Base-by-base conservation (phyloP, 495 filamentous ascomycete genomes). In the Tuber borchii region DNA sequence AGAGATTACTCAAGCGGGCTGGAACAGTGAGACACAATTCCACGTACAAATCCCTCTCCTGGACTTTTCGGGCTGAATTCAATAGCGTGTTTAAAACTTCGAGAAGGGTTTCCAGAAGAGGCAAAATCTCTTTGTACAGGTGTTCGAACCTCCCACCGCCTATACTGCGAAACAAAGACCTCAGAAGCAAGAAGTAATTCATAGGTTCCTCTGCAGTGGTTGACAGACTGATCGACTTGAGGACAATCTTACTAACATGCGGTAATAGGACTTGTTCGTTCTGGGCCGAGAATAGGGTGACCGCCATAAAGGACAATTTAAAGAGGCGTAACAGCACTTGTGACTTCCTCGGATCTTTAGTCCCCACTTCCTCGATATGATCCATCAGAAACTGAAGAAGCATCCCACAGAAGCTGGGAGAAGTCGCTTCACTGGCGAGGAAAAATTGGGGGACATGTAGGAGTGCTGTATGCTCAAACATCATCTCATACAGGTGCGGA, bases 261-360 rank as follows among this genome's bases (percentile, higher is more conserved):
- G 96, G 96, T 65, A 97, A 88, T 22, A 99, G 86, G 3, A 99
- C 94, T 81, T 93, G 92, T 83, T 99, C 96, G 81, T 99, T 99
- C 83, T 97, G 94, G 16, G 88, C 87, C 0, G 93, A 94, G 83
- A 99, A 99, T 16, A 99, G 85, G 0, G 96, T 98, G 42, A 99
- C 96, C 0, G 96, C 96, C 96, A 99, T 99, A 86, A 99, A 99
- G 7, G 94, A 97, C 69, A 99, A 87, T 85, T 99, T 99, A 87
- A 99, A 99, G 72, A 99, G 90, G 69, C 96, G 90, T 22, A 99
- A 87, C 16, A 99, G 86, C 73, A 98, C 95, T 71, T 94, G 93
- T 0, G 95, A 94, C 84, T 93, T 94, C 75, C 91, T 92, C 71
- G 93, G 91, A 83, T 98, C 93, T 19, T 91, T 91, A 0, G 93